Evolutionary conservation across 352 stramenopile species (phyloP).

Genomic region (Globisporangium perplexum): DNA sequence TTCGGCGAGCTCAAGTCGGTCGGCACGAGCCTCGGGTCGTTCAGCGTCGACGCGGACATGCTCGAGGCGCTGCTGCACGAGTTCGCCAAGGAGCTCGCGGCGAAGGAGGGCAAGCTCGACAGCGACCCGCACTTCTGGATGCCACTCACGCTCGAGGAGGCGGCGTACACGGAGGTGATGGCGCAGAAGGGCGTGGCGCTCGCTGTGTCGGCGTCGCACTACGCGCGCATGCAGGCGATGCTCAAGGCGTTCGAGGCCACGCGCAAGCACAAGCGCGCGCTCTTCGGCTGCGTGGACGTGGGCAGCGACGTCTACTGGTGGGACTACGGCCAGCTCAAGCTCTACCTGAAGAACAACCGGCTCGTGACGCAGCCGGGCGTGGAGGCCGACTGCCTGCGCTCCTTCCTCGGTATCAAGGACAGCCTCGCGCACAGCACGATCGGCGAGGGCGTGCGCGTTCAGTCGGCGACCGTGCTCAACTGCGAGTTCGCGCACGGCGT

Average conservation of each 20-base stretch:
- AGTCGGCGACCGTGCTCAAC: constrained; percentile 74
- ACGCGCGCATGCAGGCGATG: constrained; percentile 91
- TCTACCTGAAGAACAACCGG: constrained; percentile 97
- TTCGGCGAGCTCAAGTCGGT: constrained; percentile 94
- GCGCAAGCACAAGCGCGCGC: constrained; percentile 56
- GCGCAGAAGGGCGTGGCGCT: constrained; percentile 88
- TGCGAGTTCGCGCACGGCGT: constrained; percentile 59
- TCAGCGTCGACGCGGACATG: constrained; percentile 93
- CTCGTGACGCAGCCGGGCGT: constrained; percentile 88
- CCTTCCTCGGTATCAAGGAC: constrained; percentile 79
- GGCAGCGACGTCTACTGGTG: constrained; percentile 97
- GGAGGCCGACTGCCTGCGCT: constrained; percentile 72
- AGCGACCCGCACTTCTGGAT: constrained; percentile 99
- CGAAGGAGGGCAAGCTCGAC: constrained; percentile 94
- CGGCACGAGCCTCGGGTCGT: constrained; percentile 94
- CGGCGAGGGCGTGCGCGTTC: constrained; percentile 44
- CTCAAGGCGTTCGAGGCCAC: constrained; percentile 77
- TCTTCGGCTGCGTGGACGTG: constrained; percentile 97
- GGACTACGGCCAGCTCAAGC: constrained; percentile 98
- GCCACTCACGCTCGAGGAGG: constrained; percentile 92
- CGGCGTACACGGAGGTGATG: constrained; percentile 94
- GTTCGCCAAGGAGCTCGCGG: constrained; percentile 86
- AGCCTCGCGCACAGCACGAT: constrained; percentile 72
- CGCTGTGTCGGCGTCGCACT: constrained; percentile 72
- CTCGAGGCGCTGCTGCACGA: constrained; percentile 90